These are phyloP conservation scores for Cucumis sativus DNA, from an alignment of 306 rosid species.

Conservation along the genomic window Cucumber_9930_V3 NC_026656.2:12715001-12715500, in stretches of 20 bases:
- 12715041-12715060: slow-evolving; percentile 10
- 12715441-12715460: neutral
- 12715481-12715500: slow-evolving; percentile 7
- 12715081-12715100: slow-evolving; percentile 8
- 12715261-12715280: slow-evolving; percentile 6
- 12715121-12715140: neutral
- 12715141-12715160: neutral
- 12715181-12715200: slow-evolving; percentile 8
- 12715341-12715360: neutral
- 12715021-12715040: slow-evolving; percentile 6
- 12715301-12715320: slow-evolving; percentile 1
- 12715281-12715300: slow-evolving; percentile 6
- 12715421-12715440: slow-evolving; percentile 13
- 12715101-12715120: slow-evolving; percentile 8
- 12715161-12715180: neutral
- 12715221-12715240: slow-evolving; percentile 11
- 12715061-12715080: slow-evolving; percentile 12
- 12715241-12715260: neutral
- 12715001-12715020: neutral
- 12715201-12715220: slow-evolving; percentile 14
- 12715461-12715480: neutral
- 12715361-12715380: neutral
- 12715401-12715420: neutral
- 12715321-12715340: slow-evolving; percentile 4
- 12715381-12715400: neutral